Base-by-base conservation (phyloP, 1,284 basidiomycete species). In the Ganoderma multipileum region DNA sequence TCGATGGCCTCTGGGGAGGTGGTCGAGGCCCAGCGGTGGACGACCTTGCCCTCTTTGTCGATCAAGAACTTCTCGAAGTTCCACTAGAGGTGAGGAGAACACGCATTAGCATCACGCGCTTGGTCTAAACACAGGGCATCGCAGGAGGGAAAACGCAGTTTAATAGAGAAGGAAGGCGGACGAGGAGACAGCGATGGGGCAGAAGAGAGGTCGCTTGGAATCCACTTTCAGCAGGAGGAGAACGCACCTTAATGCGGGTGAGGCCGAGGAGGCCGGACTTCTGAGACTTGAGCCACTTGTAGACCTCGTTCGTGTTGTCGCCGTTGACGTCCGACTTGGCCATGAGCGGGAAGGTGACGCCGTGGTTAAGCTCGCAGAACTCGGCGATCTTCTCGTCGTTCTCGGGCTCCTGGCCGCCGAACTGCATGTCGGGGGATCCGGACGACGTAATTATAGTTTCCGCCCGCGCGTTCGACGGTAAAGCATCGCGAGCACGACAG, bases 271-370 rank as follows among this genome's bases (percentile, higher is more conserved):
- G 74, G 9, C 93, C 93, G 2, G 90, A 72, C 81, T 94, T 93
- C 81, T 94, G 83, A 58, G 83, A 82, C 86, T 97, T 97, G 76
- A 97, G 87, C 88, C 90, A 97, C 70, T 92, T 88, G 84, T 89
- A 97, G 9, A 95, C 93, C 76, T 93, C 87, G 81, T 95, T 95
- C 57, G 89, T 86, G 71, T 82, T 81, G 76, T 91, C 88, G 14
- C 96, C 95, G 79, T 97, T 98, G 65, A 97, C 96, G 65, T 97
- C 93, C n/a, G 92, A 91, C 82, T 95, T 96, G 82, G 89, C 91
- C 88, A 94, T 93, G 65, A 96, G 83, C 8, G 92, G 93, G 83
- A 96, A 96, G 7, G 86, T 88, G 26, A 96, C 94, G 38, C 93
- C 93, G 76, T 95, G 91, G 83, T 95, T 95, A 72, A 88, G 76